Percentiles rank a stretch among this genome's conserved stretches.
These are phyloP conservation scores for Puccinellia tenuiflora DNA, from an alignment of 176 grass and related monocot genomes.

Conservation along the genomic window DNA sequence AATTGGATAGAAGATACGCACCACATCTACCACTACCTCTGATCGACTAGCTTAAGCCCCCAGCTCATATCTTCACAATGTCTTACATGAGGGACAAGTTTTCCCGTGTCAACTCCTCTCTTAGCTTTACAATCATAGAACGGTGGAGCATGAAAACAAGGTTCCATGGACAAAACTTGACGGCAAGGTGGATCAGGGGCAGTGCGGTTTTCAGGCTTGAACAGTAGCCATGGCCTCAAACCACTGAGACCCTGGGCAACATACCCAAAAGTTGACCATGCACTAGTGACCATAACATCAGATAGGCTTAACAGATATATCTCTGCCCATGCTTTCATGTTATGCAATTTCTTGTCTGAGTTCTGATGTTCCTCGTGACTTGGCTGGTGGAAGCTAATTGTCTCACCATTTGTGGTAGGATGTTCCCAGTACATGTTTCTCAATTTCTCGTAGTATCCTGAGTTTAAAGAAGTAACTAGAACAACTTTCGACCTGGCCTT, in stretches of 20 bases:
- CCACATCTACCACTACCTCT: conserved; percentile 39
- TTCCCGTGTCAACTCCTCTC: conserved; percentile 61
- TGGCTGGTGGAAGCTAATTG: conserved; percentile 76
- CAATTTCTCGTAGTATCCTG: conserved; percentile 66
- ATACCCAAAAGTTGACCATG: conserved; percentile 95
- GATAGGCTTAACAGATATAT: conserved; percentile 89
- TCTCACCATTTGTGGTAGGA: conserved; percentile 51
- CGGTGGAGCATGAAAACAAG: conserved; percentile 89
- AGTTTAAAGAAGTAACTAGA: conserved; percentile 72
- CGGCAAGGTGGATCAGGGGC: conserved; percentile 58
- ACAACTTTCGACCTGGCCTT: conserved; percentile 52
- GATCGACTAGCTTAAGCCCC: conserved; percentile 79
- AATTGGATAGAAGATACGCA: background rate
- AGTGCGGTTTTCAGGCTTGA: conserved; percentile 62
- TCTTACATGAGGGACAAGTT: conserved; percentile 73
- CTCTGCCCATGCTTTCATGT: conserved; percentile 90
- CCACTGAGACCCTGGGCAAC: conserved; percentile 84
- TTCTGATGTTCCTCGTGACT: conserved; percentile 81
- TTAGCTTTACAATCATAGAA: conserved; percentile 78
- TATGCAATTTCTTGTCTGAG: conserved; percentile 72
- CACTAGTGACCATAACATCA: conserved; percentile 74
- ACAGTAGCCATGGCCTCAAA: conserved; percentile 79
- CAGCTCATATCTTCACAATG: conserved; percentile 95
- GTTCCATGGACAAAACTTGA: conserved; percentile 75
- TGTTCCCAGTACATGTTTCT: conserved; percentile 93